Evolutionary conservation across 2,329 filamentous ascomycete species (phyloP), one percentile per base, ranked within the genome.

Genomic region (Ascochyta viciae-villosae): DNA sequence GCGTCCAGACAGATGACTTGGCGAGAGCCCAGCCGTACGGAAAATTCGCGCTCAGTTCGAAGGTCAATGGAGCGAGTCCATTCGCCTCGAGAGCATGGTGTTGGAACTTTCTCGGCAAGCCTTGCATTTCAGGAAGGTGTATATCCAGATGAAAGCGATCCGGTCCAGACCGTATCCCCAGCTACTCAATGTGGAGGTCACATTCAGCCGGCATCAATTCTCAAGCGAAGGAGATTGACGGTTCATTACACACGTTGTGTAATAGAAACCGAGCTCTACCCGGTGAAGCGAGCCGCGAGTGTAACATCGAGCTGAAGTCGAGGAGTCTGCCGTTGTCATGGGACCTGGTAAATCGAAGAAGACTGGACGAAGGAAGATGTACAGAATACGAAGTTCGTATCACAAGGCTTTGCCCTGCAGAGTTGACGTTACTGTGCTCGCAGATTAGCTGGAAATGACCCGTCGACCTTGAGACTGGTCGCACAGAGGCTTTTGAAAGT

Each of bases 231-330:
- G 73, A 74, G 29, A 74, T 72, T 74, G 68, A 58, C 56, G 50
- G 45, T 73, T 74, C 65, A 74, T 75, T 74, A 60, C 64, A 61
- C 41, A 60, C 58, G 52, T 63, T 61, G 63, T 63, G 59, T 66
- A 62, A 64, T 54, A 49, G 60, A 53, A 58, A 50, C 57, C 47
- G 40, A 12, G 31, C 12, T 44, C 27, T 23, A 41, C 49, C 44
- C 42, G 54, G 54, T 49, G 29, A 57, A 57, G 54, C 54, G 54
- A 57, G 29, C 33, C 10, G 33, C 16, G 3, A 43, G 24, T 26
- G 49, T 45, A 52, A 39, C 49, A 31, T 44, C 39, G 22, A 42
- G 59, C 40, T 53, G 39, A 22, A 39, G 37, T 15, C 6, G 19
- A 45, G n/a, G 10, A 24, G 16, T 31, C 23, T 44, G 35, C 27